phyloP scores from a whole-genome alignment of 148 eudicot species.

The Cornus florida region DNA sequence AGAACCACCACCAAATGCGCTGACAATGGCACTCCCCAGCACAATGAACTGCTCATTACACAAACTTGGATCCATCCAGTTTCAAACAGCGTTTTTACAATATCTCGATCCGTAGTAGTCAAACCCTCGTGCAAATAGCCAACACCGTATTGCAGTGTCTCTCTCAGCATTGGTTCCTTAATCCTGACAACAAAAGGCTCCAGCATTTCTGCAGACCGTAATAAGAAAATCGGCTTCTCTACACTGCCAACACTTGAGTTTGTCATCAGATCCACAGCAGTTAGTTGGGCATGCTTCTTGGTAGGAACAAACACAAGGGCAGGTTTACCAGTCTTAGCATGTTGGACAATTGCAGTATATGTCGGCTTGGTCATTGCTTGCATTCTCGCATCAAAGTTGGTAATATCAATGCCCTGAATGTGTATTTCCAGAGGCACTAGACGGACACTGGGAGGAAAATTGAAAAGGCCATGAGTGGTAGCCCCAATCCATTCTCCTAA shows the following conservation, averaged over 20 bases:
- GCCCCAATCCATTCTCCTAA: slow-evolving; percentile 61
- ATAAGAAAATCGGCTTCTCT: slow-evolving; percentile 32
- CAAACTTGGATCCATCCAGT: slow-evolving; percentile 54
- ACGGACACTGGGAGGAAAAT: slow-evolving; percentile 57
- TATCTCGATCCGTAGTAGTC: slow-evolving; percentile 37
- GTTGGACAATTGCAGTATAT: slow-evolving; percentile 50
- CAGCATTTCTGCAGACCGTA: slow-evolving; percentile 29
- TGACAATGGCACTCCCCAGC: slow-evolving; percentile 51
- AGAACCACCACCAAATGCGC: slow-evolving; percentile 55
- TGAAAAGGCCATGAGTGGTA: slow-evolving; percentile 49
- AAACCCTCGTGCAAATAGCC: slow-evolving; percentile 54
- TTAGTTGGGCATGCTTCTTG: slow-evolving; percentile 44
- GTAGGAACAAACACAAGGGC: slow-evolving; percentile 55
- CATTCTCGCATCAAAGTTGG: slow-evolving; percentile 58
- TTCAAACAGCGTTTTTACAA: slow-evolving; percentile 46
- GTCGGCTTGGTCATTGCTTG: slow-evolving; percentile 58
- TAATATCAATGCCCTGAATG: slow-evolving; percentile 54
- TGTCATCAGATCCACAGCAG: slow-evolving; percentile 51
- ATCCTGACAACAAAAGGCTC: slow-evolving; percentile 34
- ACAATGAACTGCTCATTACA: slow-evolving; percentile 53
- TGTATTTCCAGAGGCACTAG: slow-evolving; percentile 53
- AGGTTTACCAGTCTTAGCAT: slow-evolving; percentile 40
- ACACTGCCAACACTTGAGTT: slow-evolving; percentile 36
- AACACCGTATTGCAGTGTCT: slow-evolving; percentile 42
- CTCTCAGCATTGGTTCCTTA: slow-evolving; percentile 34